Percentiles rank a stretch among this genome's conserved stretches.
Conservation (phyloP, 257 asterid species). For the Cruciata laevipes region DNA sequence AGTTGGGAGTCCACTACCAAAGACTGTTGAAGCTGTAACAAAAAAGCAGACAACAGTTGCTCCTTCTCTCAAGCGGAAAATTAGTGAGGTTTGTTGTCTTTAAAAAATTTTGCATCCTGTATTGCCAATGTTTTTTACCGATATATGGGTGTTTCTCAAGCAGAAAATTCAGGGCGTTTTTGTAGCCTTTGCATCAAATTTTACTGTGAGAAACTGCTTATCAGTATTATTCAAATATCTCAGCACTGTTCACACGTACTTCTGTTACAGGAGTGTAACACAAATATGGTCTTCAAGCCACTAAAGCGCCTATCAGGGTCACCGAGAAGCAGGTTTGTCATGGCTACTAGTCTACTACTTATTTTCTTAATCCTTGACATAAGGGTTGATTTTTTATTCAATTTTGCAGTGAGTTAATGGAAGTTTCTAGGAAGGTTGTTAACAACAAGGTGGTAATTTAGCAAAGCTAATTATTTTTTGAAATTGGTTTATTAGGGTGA, state of each 20-base stretch:
- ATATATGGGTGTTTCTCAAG: not conserved
- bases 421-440: conserved; percentile 32
- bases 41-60: conserved; percentile 32
- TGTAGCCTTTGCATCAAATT: not conserved
- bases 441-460: conserved; percentile 41
- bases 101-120: not conserved
- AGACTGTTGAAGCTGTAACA: conserved; percentile 19
- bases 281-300: conserved; percentile 42
- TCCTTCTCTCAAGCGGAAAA: conserved; percentile 55
- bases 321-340: conserved; percentile 42
- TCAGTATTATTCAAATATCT: not conserved
- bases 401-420: conserved; percentile 45
- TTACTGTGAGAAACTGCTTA: not conserved
- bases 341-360: conserved; percentile 1
- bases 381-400: conserved; percentile 10
- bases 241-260: not conserved
- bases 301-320: conserved; percentile 50
- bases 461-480: conserved; percentile 11
- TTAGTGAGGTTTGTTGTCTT: conserved; percentile 44
- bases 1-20: conserved; percentile 25
- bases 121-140: not conserved
- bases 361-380: conserved; percentile 11
- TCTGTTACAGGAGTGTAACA: conserved; percentile 38
- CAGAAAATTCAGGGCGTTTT: no score
- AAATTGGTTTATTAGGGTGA: conserved; percentile 5